Base-by-base conservation (phyloP, 1,284 basidiomycete species). In the Austroboletus novae-zelandiae region DNA sequence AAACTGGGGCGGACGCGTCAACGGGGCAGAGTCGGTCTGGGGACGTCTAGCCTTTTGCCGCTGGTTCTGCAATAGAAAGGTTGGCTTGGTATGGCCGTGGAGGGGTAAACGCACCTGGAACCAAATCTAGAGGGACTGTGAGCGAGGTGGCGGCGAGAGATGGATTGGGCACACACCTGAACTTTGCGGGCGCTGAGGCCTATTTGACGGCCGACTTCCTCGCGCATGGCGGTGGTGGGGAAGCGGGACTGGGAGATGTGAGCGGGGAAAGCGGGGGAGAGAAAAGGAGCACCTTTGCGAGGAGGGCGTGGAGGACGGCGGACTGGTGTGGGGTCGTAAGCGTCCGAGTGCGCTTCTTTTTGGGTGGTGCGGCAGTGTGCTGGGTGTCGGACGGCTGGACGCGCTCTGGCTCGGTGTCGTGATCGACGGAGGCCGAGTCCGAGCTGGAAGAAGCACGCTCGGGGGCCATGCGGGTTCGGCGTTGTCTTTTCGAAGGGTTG, bases 171-270 rank as follows among this genome's bases (percentile, higher is more conserved):
- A 74, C 85, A 61, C 60, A 89, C 89, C 81, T 92, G 89, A 11
- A 92, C 89, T 73, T 91, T 88, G 36, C 89, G 80, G 44, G 89
- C 89, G 65, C 87, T 91, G 59, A 92, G 72, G 25, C 89, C 90
- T 54, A 92, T 91, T 30, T 86, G 78, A 35, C 85, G 80, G 10
- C 89, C 89, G 31, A 92, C 87, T 58, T 91, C 86, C 69, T 92
- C 89, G 46, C 89, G 80, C 78, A 88, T 83, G 17, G 86, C 83
- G 3, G 89, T 91, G 5, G 88, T 88, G 3, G 89, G 89, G 68
- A 92, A 92, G 31, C 88, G 86, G 44, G 89, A 91, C 90, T 92
- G 13, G 42, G 45, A 53, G 32, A 45, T 32, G 27, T 40, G 48
- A 46, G 39, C 15, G 32, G n/a, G 30, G 18, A 35, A 43, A 34